A percentile compares a stretch with the other conserved stretches of the same genome.
These are phyloP conservation scores for Sungouiozyma intestinalis DNA, from an alignment of 805 yeast genomes.

Conservation along the genomic window DNA sequence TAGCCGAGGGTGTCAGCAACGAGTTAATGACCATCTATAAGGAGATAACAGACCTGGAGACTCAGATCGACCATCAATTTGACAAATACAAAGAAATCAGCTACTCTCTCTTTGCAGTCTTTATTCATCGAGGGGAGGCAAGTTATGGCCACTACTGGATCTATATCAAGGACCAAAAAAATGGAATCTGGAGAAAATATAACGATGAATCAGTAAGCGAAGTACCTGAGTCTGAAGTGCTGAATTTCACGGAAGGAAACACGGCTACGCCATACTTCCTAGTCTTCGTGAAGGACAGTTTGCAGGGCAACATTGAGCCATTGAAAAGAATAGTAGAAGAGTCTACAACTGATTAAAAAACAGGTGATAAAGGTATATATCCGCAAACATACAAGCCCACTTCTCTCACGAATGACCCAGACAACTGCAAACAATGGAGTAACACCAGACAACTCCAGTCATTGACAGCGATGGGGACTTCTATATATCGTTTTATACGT, in stretches of 20 bases:
- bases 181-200: conserved; percentile 66
- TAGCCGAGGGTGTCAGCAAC: conserved; percentile 37
- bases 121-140: conserved; percentile 93
- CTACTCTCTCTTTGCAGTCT: conserved; percentile 80
- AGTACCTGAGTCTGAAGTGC: conserved; percentile 53
- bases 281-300: conserved; percentile 66
- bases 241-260: conserved; percentile 54
- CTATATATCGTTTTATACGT: neutral
- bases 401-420: no score
- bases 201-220: conserved; percentile 93
- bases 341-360: neutral
- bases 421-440: no score
- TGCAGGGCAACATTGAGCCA: conserved; percentile 50
- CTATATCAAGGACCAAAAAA: conserved; percentile 68
- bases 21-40: conserved; percentile 36
- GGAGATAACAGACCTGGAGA: conserved; percentile 36
- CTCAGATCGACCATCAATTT: conserved; percentile 50
- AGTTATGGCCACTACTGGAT: conserved; percentile 97
- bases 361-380: neutral
- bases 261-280: conserved; percentile 92
- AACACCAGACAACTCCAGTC: no score
- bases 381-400: no score
- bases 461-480: no score
- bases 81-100: conserved; percentile 51
- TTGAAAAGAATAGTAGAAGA: conserved; percentile 38